phyloP scores from a whole-genome alignment of 495 filamentous ascomycete species.

The Penicillium ochrochloron region DNA sequence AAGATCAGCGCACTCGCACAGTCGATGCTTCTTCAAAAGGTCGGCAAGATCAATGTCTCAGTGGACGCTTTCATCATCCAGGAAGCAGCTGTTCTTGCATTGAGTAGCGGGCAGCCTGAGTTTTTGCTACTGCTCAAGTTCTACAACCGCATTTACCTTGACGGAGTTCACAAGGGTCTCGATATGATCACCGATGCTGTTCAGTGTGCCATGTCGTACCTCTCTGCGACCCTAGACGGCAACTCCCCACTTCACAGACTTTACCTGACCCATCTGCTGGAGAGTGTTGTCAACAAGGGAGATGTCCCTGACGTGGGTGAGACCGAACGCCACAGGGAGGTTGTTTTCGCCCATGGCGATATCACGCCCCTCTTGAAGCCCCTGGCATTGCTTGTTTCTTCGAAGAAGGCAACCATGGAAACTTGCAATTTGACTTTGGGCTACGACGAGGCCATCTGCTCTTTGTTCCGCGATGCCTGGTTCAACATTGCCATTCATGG shows the following conservation, averaged over 20 bases:
- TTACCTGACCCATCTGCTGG: constrained; percentile 82
- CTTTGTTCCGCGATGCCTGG: constrained; percentile 88
- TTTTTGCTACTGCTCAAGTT: constrained; percentile 84
- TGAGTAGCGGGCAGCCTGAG: constrained; percentile 73
- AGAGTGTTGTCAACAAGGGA: constrained; percentile 87
- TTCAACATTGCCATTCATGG: constrained; percentile 96
- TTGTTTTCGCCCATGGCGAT: constrained; percentile 78
- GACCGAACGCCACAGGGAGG: constrained; percentile 69
- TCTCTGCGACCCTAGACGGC: constrained; percentile 68
- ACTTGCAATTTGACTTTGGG: constrained; percentile 26
- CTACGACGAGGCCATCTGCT: constrained; percentile 66
- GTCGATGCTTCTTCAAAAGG: constrained; percentile 92
- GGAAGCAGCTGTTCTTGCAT: constrained; percentile 76
- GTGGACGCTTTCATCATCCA: constrained; percentile 84
- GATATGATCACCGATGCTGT: constrained; percentile 40
- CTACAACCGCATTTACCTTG: constrained; percentile 72
- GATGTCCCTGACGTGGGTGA: constrained; percentile 60
- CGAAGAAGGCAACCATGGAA: constrained; percentile 50
- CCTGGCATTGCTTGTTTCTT: constrained; percentile 73
- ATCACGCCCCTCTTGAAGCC: constrained; percentile 84
- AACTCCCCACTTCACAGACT: constrained; percentile 74
- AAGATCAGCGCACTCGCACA: constrained; percentile 95
- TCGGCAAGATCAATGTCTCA: constrained; percentile 74
- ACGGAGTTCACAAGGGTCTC: constrained; percentile 70
- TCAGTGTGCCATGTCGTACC: constrained; percentile 70